Evolutionary conservation across 2,329 filamentous ascomycete genomes (phyloP).

Genomic region (Colletotrichum graminicola): DNA sequence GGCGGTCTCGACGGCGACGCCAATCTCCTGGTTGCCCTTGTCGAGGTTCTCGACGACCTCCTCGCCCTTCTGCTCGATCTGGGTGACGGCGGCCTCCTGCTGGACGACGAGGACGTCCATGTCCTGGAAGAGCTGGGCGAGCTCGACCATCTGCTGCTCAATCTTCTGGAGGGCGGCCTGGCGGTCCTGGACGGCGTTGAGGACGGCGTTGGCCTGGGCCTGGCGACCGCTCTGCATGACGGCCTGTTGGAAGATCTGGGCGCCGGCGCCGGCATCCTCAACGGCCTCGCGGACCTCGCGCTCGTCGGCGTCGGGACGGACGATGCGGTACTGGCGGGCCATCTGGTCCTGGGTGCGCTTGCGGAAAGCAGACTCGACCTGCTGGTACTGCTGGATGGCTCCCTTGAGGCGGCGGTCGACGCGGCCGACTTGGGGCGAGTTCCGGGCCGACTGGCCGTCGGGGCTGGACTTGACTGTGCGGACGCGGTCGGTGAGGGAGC

Average conservation of each 20-base stretch:
- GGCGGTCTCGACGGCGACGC: constrained; percentile 84
- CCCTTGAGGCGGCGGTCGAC: constrained; percentile 84
- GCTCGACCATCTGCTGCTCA: constrained; percentile 87
- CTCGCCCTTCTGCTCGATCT: constrained; percentile 89
- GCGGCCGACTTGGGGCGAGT: constrained; percentile 83
- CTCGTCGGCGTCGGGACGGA: constrained; percentile 83
- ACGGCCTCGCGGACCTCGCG: constrained; percentile 83
- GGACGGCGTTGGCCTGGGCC: constrained; percentile 83
- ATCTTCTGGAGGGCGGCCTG: constrained; percentile 93
- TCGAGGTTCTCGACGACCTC: constrained; percentile 87
- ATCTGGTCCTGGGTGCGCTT: constrained; percentile 86
- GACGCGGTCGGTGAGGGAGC: constrained; percentile 81
- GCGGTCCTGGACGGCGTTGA: constrained; percentile 84
- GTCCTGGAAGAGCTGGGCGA: constrained; percentile 89
- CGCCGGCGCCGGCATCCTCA: constrained; percentile 72
- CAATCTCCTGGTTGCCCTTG: constrained; percentile 87
- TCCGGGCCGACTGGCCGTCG: constrained; percentile 78
- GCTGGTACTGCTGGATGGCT: constrained; percentile 85
- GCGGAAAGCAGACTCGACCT: constrained; percentile 82
- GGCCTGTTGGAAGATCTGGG: constrained; percentile 89
- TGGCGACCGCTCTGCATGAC: constrained; percentile 84
- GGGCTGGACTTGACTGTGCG: constrained; percentile 85
- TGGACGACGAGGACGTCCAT: constrained; percentile 88
- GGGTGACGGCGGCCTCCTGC: constrained; percentile 83
- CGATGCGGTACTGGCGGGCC: constrained; percentile 90